Conservation (phyloP, 345 rosid genomes). For the Brassica carinata region DNA sequence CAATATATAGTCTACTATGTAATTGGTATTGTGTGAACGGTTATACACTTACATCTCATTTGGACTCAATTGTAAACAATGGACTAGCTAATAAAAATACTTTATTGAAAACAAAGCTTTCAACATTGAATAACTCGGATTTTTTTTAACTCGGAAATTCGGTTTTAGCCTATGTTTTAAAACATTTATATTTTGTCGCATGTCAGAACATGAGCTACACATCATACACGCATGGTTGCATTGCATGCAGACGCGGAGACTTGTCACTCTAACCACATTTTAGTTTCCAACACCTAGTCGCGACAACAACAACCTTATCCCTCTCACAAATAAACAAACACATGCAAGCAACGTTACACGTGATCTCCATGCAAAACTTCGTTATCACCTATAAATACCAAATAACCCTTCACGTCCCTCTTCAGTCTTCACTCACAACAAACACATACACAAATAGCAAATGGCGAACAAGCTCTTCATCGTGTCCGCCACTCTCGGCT, state of each 20-base stretch:
- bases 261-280: constrained; percentile 25
- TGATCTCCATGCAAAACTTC: constrained; percentile 31
- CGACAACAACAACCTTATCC: constrained; percentile 1
- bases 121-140: background rate
- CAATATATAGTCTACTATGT: too few relatives aligned
- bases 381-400: background rate
- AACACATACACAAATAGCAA: background rate
- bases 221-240: constrained; percentile 15
- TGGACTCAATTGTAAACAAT: background rate
- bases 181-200: background rate
- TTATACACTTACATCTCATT: background rate
- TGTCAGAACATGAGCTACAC: constrained; percentile 20
- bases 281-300: constrained; percentile 27
- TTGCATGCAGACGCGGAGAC: constrained; percentile 27
- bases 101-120: background rate
- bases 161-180: background rate
- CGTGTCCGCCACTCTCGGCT: constrained; percentile 25
- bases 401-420: background rate
- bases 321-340: background rate
- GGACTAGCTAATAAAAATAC: background rate
- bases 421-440: background rate
- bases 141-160: too few relatives aligned
- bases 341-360: constrained; percentile 16
- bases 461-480: constrained; percentile 40
- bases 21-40: background rate